Evolutionary conservation across 306 rosid genomes (phyloP).

Genomic region (Castanea sativa): DNA sequence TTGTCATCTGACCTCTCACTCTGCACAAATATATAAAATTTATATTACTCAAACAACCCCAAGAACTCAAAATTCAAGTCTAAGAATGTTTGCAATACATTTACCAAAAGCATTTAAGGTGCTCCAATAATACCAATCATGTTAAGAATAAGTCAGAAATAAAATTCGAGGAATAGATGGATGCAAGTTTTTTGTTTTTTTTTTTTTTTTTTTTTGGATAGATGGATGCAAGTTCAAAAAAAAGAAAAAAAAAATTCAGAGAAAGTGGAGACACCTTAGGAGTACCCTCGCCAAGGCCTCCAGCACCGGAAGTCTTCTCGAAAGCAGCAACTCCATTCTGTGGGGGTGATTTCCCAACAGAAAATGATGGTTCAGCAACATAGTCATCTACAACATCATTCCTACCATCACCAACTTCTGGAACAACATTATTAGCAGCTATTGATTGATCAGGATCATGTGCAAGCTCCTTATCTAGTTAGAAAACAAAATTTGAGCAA

Average conservation of each 20-base stretch:
- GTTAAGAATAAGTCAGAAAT: background rate
- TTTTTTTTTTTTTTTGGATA: too few species aligned
- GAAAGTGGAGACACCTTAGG: constrained; percentile 61
- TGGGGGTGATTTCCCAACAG: constrained; percentile 67
- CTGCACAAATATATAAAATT: constrained; percentile 43
- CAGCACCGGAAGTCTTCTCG: constrained; percentile 37
- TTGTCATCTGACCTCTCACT: constrained; percentile 76
- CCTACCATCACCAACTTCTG: constrained; percentile 42
- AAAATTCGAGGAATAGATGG: background rate
- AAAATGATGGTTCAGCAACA: constrained; percentile 49
- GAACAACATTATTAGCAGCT: constrained; percentile 25
- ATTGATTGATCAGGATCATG: constrained; percentile 31
- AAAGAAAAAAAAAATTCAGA: too few species aligned
- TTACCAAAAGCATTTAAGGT: background rate
- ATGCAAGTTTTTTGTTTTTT: background rate
- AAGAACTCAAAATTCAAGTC: background rate
- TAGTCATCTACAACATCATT: constrained; percentile 36
- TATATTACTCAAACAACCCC: constrained; percentile 9
- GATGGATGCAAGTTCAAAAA: background rate
- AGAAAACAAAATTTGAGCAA: constrained; percentile 10
- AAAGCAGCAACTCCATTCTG: constrained; percentile 53
- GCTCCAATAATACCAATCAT: background rate
- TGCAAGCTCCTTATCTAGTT: constrained; percentile 36
- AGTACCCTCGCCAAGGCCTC: constrained; percentile 87
- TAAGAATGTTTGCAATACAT: background rate